Percentiles rank a stretch among this genome's conserved stretches.
These are phyloP conservation scores for Neurospora africana DNA, from an alignment of 495 filamentous ascomycete species.

Conservation along the genomic window DNA sequence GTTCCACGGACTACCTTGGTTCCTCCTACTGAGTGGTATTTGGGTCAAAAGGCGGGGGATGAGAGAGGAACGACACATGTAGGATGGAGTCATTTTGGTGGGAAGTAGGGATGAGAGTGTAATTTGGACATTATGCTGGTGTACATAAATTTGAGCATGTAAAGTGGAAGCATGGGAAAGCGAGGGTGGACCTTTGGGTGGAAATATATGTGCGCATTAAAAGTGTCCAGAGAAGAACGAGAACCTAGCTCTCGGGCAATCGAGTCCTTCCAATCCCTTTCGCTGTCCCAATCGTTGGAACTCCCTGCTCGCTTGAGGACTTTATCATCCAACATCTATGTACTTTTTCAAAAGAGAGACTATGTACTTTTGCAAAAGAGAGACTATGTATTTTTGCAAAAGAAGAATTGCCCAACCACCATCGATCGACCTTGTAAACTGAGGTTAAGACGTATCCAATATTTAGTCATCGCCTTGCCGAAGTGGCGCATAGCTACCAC, in stretches of 20 bases:
- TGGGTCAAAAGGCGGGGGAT: neutral
- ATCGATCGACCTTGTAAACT: neutral
- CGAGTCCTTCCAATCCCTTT: neutral
- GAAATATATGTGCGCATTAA: neutral
- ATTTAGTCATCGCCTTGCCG: slow-evolving; percentile 32
- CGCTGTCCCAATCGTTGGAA: neutral
- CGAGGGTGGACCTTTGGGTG: neutral
- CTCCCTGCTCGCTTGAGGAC: neutral
- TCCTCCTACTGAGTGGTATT: neutral
- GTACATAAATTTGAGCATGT: neutral
- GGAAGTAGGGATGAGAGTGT: neutral
- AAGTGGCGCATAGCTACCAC: slow-evolving; percentile 31
- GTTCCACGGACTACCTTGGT: neutral
- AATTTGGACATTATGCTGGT: neutral
- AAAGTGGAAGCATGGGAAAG: neutral
- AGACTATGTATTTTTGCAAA: too few species aligned
- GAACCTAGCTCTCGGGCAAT: neutral
- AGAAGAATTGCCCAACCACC: neutral
- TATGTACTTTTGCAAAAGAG: neutral
- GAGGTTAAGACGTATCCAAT: neutral
- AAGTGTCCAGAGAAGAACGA: neutral
- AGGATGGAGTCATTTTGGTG: neutral
- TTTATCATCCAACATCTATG: neutral
- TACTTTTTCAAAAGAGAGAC: neutral
- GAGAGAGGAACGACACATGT: neutral